Conservation (phyloP, 192 early-diverging fungal species). For the Coemansia sp. region DNA sequence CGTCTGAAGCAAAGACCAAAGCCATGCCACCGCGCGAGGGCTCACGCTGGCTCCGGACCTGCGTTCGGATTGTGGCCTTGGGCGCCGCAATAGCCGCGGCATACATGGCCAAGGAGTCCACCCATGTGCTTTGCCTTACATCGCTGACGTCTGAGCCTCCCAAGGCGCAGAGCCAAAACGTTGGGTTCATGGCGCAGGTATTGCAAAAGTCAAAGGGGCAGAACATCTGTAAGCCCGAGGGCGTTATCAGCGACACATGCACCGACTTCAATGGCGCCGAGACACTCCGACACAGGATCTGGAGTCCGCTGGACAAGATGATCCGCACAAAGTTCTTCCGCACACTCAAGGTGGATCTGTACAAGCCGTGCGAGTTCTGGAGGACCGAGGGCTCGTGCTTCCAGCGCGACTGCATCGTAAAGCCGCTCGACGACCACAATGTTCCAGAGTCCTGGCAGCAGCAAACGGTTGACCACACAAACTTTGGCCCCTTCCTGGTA, state of each 20-base stretch:
- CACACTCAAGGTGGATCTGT: constrained; percentile 88
- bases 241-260: constrained; percentile 49
- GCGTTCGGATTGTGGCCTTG: constrained; percentile 32
- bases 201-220: constrained; percentile 55
- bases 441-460: constrained; percentile 58
- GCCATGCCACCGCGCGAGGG: neutral
- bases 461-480: constrained; percentile 69
- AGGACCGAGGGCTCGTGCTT: constrained; percentile 77
- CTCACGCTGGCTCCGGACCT: constrained; percentile 35
- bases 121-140: constrained; percentile 36
- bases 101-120: constrained; percentile 49
- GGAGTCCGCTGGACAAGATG: constrained; percentile 69
- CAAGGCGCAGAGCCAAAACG: constrained; percentile 42
- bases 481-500: constrained; percentile 62
- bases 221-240: constrained; percentile 60
- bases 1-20: neutral
- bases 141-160: constrained; percentile 4
- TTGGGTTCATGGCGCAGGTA: constrained; percentile 56
- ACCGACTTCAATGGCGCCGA: constrained; percentile 75
- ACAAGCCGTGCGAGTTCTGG: constrained; percentile 91
- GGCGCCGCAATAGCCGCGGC: constrained; percentile 37
- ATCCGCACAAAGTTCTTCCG: constrained; percentile 85
- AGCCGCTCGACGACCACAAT: constrained; percentile 72
- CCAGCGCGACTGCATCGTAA: constrained; percentile 81
- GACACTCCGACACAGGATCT: constrained; percentile 71